Base-by-base conservation (phyloP, 164 flowering plant genomes). In the Saururus chinensis region DNA sequence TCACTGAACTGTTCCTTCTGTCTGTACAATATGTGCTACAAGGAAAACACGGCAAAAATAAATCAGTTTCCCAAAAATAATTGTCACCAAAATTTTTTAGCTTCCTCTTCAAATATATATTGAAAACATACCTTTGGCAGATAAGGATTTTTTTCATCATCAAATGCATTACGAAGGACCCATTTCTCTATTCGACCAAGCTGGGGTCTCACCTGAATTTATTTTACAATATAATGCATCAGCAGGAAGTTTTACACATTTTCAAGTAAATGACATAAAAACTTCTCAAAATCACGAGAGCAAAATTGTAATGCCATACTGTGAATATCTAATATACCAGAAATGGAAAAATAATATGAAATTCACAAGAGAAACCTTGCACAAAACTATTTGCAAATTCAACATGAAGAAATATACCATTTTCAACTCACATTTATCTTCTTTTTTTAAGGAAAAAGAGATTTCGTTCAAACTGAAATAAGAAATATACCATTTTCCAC, bases 1-100 rank as follows among this genome's bases (percentile, higher is more conserved):
- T 95, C 99, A 70, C 99, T 95, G 79, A 95, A 95, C 68, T 95
- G 99, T 76, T 95, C 99, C 77, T 95, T 95, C 75, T 95, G 99
- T 79, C 99, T 79, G 78, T 95, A 89, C 59, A 95, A 66, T 41
- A 95, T 95, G 81, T 95, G 92, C 99, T 95, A 68, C n/a, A 65
- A 76, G 67, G 19, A 61, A 55, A 55, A 17, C 13, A 55, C 21
- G 16, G 6, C 35, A 14, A 25, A 35, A 61, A 41, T n/a, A 10
- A n/a, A 60, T 13, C 35, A 25, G 17, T 14, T 12, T 11, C 20
- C 5, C 49, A 24, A n/a, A 1, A 24, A 40, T 1, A 14, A 37
- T n/a, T 40, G 13, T 6, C 1, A 25, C 7, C 16, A 59, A 9
- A 40, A 17, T 20, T 40, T 19, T 53, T 40, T 22, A 40, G 19